Evolutionary conservation across 768 basidiomycete species (phyloP), one percentile per base, ranked within the genome.

Genomic region (Suillus subaureus): DNA sequence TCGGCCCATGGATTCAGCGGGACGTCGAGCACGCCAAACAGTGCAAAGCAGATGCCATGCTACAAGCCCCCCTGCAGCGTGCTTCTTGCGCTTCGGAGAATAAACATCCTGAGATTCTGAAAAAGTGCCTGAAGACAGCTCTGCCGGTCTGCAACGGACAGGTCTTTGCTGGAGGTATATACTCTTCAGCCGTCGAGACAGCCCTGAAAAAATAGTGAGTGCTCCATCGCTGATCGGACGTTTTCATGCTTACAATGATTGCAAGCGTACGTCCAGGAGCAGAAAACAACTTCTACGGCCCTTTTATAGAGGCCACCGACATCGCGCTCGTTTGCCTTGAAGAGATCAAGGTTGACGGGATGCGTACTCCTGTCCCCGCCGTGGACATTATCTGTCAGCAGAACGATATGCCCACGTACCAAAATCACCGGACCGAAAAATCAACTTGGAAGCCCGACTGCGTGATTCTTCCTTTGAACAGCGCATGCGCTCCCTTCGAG

Each of bases 361-460:
- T n/a, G 23, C 49, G 2, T 40, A 18, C 35, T 28, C 26, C 23
- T 31, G 21, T 9, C 18, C 6, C 18, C 43, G 7, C 7, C 8
- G 43, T 45, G 8, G 43, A 45, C 21, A 45, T 45, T 7, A n/a
- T 45, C 7, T 45, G 43, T 45, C 43, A n/a, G 43, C 43, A n/a
- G 7, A 28, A 45, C 28, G 39, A 43, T 16, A 26, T 39, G 18
- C 21, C 11, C 6, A 26, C 47, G 39, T 18, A 6, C 13, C 63
- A 64, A 43, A 18, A 4, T 8, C 54, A 64, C 31, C 49, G 40
- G 15, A 54, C 40, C 7, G 33, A 15, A 5, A 28, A 23, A 35
- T 56, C 63, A 3, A 39, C n/a, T 5, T 54, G 63, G 15, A 64
- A 55, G n/a, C 51, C 63, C 21, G 54, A 64, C 28, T 2, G 45